Percentiles rank a stretch among this genome's conserved stretches.
Conservation (phyloP, 2,329 filamentous ascomycete species). For the Calonectria pseudoturangicola region DNA sequence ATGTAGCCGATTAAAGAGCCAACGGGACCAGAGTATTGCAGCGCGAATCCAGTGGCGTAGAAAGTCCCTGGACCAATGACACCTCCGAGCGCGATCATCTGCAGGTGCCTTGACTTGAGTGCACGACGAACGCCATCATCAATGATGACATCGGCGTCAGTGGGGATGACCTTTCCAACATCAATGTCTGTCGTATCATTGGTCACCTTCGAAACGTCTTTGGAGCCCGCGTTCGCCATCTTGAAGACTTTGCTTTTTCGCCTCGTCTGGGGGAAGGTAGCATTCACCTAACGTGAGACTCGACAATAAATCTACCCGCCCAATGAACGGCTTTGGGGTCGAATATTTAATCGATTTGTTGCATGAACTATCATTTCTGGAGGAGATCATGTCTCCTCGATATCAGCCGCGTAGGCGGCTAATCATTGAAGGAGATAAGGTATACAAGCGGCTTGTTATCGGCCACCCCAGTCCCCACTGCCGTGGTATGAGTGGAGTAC, state of each 20-base stretch:
- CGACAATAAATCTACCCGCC: too few species aligned
- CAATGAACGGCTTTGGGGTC: too few species aligned
- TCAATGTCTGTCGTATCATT: slow-evolving; percentile 11
- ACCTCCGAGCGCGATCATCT: slow-evolving; percentile 32
- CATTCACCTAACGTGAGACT: not conserved
- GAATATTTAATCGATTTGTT: too few species aligned
- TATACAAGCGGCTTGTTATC: too few species aligned
- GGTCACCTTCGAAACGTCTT: not conserved
- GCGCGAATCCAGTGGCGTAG: slow-evolving; percentile 27
- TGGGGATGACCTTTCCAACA: slow-evolving; percentile 26
- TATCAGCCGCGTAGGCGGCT: too few species aligned
- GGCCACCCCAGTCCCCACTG: too few species aligned
- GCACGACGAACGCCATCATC: slow-evolving; percentile 34
- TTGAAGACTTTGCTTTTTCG: not conserved
- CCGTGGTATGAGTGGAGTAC: too few species aligned
- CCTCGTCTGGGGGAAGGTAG: not conserved
- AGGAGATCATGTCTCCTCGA: too few species aligned
- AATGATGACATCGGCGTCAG: slow-evolving; percentile 24
- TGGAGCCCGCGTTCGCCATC: slow-evolving; percentile 21
- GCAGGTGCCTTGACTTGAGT: slow-evolving; percentile 29
- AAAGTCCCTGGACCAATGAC: slow-evolving; percentile 30
- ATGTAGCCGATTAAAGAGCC: slow-evolving; percentile 31
- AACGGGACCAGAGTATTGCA: slow-evolving; percentile 29
- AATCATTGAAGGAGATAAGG: too few species aligned
- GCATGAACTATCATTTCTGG: too few species aligned